These are phyloP conservation scores for Onygena corvina DNA, from an alignment of 2,329 filamentous ascomycete genomes.

Conservation along the genomic window DNA sequence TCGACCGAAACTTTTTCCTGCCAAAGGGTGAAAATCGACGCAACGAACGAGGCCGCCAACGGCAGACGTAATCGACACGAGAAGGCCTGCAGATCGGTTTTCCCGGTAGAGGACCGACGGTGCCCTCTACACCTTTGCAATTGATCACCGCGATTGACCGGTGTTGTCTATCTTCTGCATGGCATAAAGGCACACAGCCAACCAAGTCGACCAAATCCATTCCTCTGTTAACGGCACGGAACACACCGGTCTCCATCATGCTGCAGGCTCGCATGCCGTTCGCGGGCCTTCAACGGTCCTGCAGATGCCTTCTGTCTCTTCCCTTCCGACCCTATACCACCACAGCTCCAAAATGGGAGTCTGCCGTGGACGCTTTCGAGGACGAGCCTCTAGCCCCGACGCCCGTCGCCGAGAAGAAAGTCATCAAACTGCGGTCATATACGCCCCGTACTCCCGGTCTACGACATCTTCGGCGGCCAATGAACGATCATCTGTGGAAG, in stretches of 20 bases:
- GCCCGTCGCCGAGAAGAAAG: slow-evolving; percentile 31
- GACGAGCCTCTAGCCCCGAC: slow-evolving; percentile 35
- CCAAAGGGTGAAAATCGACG: not conserved
- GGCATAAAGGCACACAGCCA: not conserved
- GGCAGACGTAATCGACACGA: not conserved
- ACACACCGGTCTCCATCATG: slow-evolving; percentile 37
- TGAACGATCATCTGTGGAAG: slow-evolving; percentile 97
- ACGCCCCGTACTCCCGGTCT: slow-evolving; percentile 87
- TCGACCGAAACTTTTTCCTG: not conserved
- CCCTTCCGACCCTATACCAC: slow-evolving; percentile 44
- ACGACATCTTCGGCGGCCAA: slow-evolving; percentile 77
- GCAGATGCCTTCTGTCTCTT: slow-evolving; percentile 35
- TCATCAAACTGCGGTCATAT: slow-evolving; percentile 60
- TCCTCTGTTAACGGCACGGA: not conserved
- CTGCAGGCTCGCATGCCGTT: slow-evolving; percentile 54
- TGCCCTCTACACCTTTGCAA: not conserved
- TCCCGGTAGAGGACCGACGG: not conserved
- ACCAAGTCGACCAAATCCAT: not conserved
- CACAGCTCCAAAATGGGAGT: slow-evolving; percentile 26
- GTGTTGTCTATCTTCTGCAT: not conserved
- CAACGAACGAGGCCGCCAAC: not conserved
- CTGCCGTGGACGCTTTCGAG: slow-evolving; percentile 11
- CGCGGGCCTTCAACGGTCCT: slow-evolving; percentile 39
- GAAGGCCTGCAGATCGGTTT: not conserved
- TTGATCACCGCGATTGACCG: not conserved